Evolutionary conservation across 805 yeast genomes (phyloP).

Genomic region (Aciculoconidium aculeatum): DNA sequence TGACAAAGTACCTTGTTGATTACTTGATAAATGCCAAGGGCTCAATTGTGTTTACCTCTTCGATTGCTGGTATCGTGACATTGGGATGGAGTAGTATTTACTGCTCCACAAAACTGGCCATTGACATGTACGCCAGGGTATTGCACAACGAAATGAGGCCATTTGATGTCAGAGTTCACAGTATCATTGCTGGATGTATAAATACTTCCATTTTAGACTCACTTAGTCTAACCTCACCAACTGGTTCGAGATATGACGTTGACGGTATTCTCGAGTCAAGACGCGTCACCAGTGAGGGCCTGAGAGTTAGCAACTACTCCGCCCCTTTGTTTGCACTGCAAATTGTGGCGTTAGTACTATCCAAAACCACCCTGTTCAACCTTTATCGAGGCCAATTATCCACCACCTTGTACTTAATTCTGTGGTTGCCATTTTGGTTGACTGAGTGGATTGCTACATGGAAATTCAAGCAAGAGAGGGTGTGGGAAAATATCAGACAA

Average conservation of each 20-base stretch:
- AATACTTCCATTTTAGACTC: conserved; percentile 26
- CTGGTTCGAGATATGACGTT: conserved; percentile 17
- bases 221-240: conserved; percentile 3
- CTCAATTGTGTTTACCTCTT: conserved; percentile 31
- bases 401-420: conserved; percentile 11
- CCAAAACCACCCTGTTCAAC: conserved; percentile 23
- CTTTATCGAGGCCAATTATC: conserved; percentile 23
- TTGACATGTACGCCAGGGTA: conserved; percentile 28
- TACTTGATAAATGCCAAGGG: conserved; percentile 29
- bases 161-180: conserved; percentile 34
- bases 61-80: conserved; percentile 26
- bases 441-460: conserved; percentile 14
- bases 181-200: conserved; percentile 37
- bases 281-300: too few relatives aligned
- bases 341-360: too few relatives aligned
- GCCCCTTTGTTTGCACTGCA: too few relatives aligned
- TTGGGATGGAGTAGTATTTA: conserved; percentile 30
- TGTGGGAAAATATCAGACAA: conserved; percentile 10
- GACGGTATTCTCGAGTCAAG: conserved; percentile 17
- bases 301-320: too few relatives aligned
- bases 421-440: conserved; percentile 21
- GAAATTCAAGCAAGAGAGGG: conserved; percentile 22
- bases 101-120: conserved; percentile 35
- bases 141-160: conserved; percentile 31
- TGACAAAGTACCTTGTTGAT: conserved; percentile 27